These are phyloP conservation scores for Arxiozyma heterogenica DNA, from an alignment of 1,139 yeast species.

Conservation along the genomic window DNA sequence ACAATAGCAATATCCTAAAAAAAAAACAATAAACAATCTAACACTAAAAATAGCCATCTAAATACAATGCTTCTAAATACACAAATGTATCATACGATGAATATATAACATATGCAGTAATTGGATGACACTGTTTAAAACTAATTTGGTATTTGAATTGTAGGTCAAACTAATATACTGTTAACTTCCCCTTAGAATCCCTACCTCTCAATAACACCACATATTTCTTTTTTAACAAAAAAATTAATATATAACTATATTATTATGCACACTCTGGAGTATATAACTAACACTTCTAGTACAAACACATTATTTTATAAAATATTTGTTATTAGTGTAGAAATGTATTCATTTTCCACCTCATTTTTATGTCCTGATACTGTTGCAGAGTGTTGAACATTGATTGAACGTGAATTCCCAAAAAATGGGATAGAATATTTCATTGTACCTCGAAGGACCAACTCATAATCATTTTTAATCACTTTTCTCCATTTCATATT, in stretches of 20 bases:
- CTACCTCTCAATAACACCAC: neutral
- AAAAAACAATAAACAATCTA: neutral
- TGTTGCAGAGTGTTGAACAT: slow-evolving; percentile 46
- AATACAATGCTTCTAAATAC: neutral
- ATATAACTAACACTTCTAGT: neutral
- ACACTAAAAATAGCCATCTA: neutral
- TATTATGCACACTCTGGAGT: neutral
- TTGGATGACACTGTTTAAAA: no score
- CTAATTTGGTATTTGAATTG: no score
- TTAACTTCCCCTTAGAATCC: neutral
- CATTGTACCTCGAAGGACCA: slow-evolving; percentile 74
- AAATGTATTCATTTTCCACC: neutral
- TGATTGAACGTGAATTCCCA: slow-evolving; percentile 45
- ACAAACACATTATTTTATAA: neutral
- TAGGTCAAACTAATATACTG: no score
- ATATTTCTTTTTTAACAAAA: neutral
- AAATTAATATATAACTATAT: no score
- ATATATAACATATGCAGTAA: no score
- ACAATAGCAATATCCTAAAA: neutral
- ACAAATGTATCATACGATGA: no score
- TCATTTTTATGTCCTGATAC: slow-evolving; percentile 8
- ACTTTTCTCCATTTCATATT: slow-evolving; percentile 61
- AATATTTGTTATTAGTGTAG: neutral
- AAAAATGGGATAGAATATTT: slow-evolving; percentile 67
- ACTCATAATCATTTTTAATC: slow-evolving; percentile 74